Percentiles rank a stretch among this genome's conserved stretches.
phyloP scores from a whole-genome alignment of 2,329 filamentous ascomycete species.

The Ilyonectria mors-panacis region DNA sequence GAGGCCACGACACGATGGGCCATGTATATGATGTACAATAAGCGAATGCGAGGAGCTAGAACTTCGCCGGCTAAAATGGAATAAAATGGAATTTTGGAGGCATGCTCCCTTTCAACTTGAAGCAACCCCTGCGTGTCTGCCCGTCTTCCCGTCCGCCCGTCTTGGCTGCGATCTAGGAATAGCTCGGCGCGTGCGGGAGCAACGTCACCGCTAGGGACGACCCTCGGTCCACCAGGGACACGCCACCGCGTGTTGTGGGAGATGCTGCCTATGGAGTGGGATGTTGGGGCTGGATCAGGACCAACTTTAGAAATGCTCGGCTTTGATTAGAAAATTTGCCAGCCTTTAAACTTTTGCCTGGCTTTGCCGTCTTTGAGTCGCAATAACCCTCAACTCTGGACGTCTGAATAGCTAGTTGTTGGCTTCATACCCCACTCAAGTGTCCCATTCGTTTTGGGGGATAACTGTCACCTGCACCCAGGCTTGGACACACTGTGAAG shows the following conservation, averaged over 20 bases:
- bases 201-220: constrained; percentile 5
- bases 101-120: background rate
- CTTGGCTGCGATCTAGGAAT: background rate
- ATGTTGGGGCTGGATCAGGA: background rate
- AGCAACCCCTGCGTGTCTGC: background rate
- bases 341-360: background rate
- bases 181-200: constrained; percentile 21
- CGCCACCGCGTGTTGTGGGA: constrained; percentile 5
- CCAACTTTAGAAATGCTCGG: no score
- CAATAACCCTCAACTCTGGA: background rate
- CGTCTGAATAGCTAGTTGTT: background rate
- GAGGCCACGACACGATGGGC: constrained; percentile 16
- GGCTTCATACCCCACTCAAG: background rate
- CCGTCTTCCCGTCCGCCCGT: background rate
- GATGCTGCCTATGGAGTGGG: background rate
- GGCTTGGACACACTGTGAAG: constrained; percentile 4
- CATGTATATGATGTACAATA: constrained; percentile 36
- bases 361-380: background rate
- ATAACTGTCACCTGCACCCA: background rate
- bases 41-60: constrained; percentile 28
- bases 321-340: background rate
- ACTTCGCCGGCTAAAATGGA: constrained; percentile 23
- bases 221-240: constrained; percentile 19
- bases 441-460: background rate
- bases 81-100: constrained; percentile 23